Evolutionary conservation across 176 grass and related monocot species (phyloP).

Genomic region (Olyra latifolia): DNA sequence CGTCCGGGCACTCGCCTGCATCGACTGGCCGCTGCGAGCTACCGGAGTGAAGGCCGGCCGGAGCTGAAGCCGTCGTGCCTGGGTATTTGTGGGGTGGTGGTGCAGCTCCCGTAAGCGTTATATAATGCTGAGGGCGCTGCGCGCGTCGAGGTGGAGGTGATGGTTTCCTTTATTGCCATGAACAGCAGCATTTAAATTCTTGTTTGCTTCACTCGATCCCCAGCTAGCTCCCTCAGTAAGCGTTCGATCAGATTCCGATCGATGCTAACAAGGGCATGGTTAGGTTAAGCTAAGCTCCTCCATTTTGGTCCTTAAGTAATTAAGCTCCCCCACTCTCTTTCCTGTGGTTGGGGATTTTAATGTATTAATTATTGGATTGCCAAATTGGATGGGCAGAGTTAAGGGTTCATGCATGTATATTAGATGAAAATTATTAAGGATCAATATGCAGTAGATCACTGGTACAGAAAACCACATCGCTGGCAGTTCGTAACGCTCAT

Average conservation of each 20-base stretch:
- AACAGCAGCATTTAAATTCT: slow-evolving; percentile 53
- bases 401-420: neutral
- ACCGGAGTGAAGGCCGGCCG: slow-evolving; percentile 15
- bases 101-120: slow-evolving; percentile 48
- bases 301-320: slow-evolving; percentile 13
- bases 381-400: slow-evolving; percentile 32
- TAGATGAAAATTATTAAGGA: slow-evolving; percentile 21
- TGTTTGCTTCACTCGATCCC: slow-evolving; percentile 32
- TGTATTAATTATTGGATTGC: slow-evolving; percentile 60
- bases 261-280: neutral
- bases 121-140: slow-evolving; percentile 55
- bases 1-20: slow-evolving; percentile 21
- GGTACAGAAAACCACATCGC: too few species aligned
- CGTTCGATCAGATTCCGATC: neutral
- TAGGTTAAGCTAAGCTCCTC: neutral
- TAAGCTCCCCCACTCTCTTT: slow-evolving; percentile 30
- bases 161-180: slow-evolving; percentile 73
- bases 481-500: too few species aligned
- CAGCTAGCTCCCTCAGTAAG: too few species aligned
- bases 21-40: neutral
- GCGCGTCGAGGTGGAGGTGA: slow-evolving; percentile 39
- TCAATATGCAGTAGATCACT: too few species aligned
- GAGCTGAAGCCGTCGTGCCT: slow-evolving; percentile 24
- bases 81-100: slow-evolving; percentile 52
- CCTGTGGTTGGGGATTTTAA: slow-evolving; percentile 36